Conservation (phyloP, 257 asterid species). For the Leonotis leonurus region DNA sequence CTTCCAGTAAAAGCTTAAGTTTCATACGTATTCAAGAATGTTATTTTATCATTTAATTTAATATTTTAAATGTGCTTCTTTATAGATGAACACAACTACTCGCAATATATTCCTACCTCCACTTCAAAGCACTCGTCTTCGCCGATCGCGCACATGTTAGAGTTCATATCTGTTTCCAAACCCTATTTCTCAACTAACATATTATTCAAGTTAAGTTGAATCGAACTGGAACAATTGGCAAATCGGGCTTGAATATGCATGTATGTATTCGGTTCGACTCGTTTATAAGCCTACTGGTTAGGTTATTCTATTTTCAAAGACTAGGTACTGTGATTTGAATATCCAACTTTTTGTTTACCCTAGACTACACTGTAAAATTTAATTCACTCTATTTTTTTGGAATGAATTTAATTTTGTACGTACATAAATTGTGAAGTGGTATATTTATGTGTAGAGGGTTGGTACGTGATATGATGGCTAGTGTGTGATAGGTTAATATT, state of each 20-base stretch:
- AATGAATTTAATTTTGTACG: background rate
- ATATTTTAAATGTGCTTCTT: background rate
- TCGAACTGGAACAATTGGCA: too few relatives aligned
- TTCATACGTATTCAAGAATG: background rate
- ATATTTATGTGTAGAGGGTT: background rate
- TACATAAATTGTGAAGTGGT: background rate
- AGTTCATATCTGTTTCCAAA: too few relatives aligned
- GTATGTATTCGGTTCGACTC: too few relatives aligned
- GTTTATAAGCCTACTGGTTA: too few relatives aligned
- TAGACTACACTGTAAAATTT: background rate
- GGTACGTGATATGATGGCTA: slow-evolving; percentile 25
- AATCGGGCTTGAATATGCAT: too few relatives aligned
- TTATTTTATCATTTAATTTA: background rate
- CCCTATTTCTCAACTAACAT: too few relatives aligned
- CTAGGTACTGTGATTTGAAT: background rate
- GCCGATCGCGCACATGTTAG: too few relatives aligned
- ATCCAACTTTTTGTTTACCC: background rate
- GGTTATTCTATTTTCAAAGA: too few relatives aligned
- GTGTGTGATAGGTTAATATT: slow-evolving; percentile 1
- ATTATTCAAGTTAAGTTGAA: too few relatives aligned
- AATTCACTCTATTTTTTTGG: background rate
- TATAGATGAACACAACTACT: too few relatives aligned
- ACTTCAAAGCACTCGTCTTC: too few relatives aligned
- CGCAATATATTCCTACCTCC: too few relatives aligned
- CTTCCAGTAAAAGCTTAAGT: background rate